Percentiles rank a stretch among this genome's conserved stretches.
Conservation (phyloP, 2,329 filamentous ascomycete genomes). For the Alternaria sp. region DNA sequence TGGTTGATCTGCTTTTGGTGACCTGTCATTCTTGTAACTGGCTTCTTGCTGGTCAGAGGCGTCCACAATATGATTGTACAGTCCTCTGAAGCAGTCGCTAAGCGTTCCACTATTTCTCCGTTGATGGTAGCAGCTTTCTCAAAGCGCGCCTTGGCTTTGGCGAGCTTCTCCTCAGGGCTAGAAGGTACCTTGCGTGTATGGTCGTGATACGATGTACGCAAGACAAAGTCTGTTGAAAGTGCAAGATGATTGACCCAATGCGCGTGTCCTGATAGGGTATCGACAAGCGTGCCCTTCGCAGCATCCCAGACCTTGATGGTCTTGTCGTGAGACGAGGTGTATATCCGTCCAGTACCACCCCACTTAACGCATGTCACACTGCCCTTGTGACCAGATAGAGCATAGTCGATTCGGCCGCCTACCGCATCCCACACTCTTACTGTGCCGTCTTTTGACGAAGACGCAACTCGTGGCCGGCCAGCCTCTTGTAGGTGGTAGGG, state of each 20-base stretch:
- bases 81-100: slow-evolving; percentile 93
- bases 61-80: slow-evolving; percentile 98
- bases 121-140: slow-evolving; percentile 82
- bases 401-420: slow-evolving; percentile 78
- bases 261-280: slow-evolving; percentile 81
- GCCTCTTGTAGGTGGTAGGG: slow-evolving; percentile 83
- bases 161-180: slow-evolving; percentile 73
- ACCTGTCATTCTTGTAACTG: slow-evolving; percentile 85
- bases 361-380: slow-evolving; percentile 91
- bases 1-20: slow-evolving; percentile 98
- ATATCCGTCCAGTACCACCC: slow-evolving; percentile 78
- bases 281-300: slow-evolving; percentile 77
- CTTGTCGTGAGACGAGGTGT: slow-evolving; percentile 79
- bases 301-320: slow-evolving; percentile 91
- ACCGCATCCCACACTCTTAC: slow-evolving; percentile 87
- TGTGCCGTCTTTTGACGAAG: slow-evolving; percentile 88
- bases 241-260: slow-evolving; percentile 97
- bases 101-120: slow-evolving; percentile 79
- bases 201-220: slow-evolving; percentile 87
- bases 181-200: slow-evolving; percentile 75
- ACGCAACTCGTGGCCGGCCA: slow-evolving; percentile 81
- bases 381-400: slow-evolving; percentile 86
- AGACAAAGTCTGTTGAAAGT: slow-evolving; percentile 88
- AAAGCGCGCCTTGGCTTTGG: slow-evolving; percentile 82
- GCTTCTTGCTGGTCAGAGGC: slow-evolving; percentile 77